Evolutionary conservation across 1,139 yeast genomes (phyloP), one percentile per base, ranked within the genome.

Genomic region (Suhomyces terraborum): DNA sequence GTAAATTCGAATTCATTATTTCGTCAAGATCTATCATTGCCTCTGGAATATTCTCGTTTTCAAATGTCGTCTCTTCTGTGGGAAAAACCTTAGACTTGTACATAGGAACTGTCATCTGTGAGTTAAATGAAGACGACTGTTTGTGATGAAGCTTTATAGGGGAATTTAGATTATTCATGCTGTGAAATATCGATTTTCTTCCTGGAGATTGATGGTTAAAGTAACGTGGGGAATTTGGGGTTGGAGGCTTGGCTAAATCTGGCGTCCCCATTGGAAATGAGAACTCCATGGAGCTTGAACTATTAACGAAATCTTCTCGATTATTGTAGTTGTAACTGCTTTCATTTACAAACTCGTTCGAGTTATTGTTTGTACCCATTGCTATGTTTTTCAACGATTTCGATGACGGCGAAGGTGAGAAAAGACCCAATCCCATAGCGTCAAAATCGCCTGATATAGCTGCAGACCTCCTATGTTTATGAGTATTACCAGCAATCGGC

Each of bases 401-500:
- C 4, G 52, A 43, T 4, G 41, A 38, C 6, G 46, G 45, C 6
- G 54, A 50, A 35, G 68, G 62, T 22, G 68, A 62, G 43, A 67
- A 67, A 20, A 71, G 49, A 1, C 75, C 75, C 33, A 68, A 52
- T 2, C 75, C 76, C 49, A 64, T 55, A 6, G 62, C 50, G 52
- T 83, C 89, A 55, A 83, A 82, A 55, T 83, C 89, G 0, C 88
- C 88, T 3, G 87, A 80, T 10, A 83, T 80, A 0, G 88, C 88
- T 19, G 85, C 84, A 0, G 88, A 82, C 36, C 91, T 64, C 52
- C 82, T 73, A 51, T 83, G 89, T 34, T 82, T 71, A 58, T 83
- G 89, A 2, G 77, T 74, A 48, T 79, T 67, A 52, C 67, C 67
- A 26, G 31, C 38, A 8, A 28, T 36, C 8, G 54, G 51, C 7